Base-by-base conservation (phyloP, 1,139 yeast species). In the Nematodospora anomalae region DNA sequence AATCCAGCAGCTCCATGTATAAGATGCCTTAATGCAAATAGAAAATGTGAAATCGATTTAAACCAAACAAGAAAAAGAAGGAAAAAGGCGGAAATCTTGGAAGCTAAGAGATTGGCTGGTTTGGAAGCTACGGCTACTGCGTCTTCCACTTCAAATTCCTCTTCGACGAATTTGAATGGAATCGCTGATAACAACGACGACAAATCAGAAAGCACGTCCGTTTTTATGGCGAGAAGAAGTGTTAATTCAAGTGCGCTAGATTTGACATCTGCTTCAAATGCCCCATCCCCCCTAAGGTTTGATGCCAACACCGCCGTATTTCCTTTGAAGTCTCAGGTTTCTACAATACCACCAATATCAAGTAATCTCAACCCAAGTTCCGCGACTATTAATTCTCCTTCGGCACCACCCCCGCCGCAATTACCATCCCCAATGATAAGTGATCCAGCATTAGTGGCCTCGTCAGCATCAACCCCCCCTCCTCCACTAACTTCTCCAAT, bases 1-100 rank as follows among this genome's bases (percentile, higher is more conserved):
- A 71, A 77, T 43, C 83, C 82, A 4, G 55, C 67, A 2, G 76
- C 80, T n/a, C 79, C 92, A 0, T 89, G 97, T 59, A 62, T 74
- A 6, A 69, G 96, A 33, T 89, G 97, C 55, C 46, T 75, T 23
- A 85, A 80, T 53, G 71, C 84, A 16, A 71, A 74, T 29, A 67
- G 80, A 41, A 61, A 59, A 24, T 89, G 97, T 61, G 81, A 80
- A 40, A 80, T 84, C 37, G 88, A 85, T 47, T 53, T 78, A 16
- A 72, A 78, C 12, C 85, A 78, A 38, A 67, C 81, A 6, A 64
- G 82, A 33, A 74, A 83, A 47, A 73, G 80, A 43, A 60, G 71
- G 43, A 64, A 64, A 37, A 67, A 65, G 47, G 62, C 64, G 3
- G 64, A 56, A 30, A 53, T 52, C 18, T 40, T 49, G 18, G 53